phyloP scores from a whole-genome alignment of 83 land plant species.

The Picea abies region DNA sequence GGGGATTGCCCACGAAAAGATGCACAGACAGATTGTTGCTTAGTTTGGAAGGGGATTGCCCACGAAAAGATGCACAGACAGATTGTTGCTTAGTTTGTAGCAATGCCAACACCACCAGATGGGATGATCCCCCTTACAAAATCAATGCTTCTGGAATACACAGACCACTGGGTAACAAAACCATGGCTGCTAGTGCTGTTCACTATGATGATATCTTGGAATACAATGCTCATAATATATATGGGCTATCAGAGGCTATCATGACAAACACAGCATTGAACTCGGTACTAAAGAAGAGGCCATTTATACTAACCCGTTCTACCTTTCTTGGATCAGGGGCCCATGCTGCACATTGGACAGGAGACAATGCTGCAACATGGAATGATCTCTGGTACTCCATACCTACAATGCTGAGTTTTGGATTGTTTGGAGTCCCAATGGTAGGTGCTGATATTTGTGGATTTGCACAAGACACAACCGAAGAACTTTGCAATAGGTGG shows the following conservation, averaged over 20 bases:
- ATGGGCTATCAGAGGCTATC: constrained; percentile 69
- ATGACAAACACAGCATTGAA: constrained; percentile 67
- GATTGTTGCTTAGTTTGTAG: constrained; percentile 41
- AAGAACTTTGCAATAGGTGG: constrained; percentile 91
- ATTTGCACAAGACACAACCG: constrained; percentile 58
- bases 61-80: constrained; percentile 19
- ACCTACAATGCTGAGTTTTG: constrained; percentile 60
- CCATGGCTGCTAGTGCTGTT: constrained; percentile 55
- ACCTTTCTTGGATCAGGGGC: constrained; percentile 84
- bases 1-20: constrained; percentile 27
- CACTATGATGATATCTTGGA: constrained; percentile 71
- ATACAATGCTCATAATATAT: constrained; percentile 80
- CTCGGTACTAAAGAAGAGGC: constrained; percentile 54
- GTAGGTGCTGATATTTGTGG: constrained; percentile 86
- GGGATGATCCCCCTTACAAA: constrained; percentile 84
- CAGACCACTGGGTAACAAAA: constrained; percentile 46
- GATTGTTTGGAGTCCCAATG: constrained; percentile 79
- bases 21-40: constrained; percentile 33
- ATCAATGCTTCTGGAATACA: constrained; percentile 48
- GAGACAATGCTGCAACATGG: constrained; percentile 85
- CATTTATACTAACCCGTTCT: constrained; percentile 76
- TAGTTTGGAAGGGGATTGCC: constrained; percentile 40
- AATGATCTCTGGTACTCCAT: constrained; percentile 76
- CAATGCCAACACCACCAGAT: constrained; percentile 29
- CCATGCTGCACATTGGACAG: constrained; percentile 91